Percentiles rank a stretch among this genome's conserved stretches.
Evolutionary conservation across 257 asterid species (phyloP).

Genomic region (Catharanthus roseus): DNA sequence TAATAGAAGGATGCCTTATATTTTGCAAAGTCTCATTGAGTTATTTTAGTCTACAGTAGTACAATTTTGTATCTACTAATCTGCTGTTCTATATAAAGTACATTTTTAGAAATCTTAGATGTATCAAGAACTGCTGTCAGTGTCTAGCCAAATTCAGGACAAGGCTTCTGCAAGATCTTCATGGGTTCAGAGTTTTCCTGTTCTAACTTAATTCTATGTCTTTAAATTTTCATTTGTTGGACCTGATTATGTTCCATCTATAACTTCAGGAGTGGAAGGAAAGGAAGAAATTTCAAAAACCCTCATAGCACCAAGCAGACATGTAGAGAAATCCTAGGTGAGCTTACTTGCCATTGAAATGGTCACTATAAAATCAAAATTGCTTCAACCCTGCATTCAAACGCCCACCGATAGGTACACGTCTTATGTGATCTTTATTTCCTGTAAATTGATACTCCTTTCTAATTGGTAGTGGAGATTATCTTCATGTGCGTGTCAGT

Average conservation of each 20-base stretch:
- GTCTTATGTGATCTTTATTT: conserved; percentile 5
- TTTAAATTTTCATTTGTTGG: conserved; percentile 8
- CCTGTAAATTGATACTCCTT: neutral
- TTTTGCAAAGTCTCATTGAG: neutral
- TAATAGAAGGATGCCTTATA: neutral
- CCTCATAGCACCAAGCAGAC: conserved; percentile 82
- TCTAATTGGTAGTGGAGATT: too few relatives aligned
- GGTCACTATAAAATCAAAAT: conserved; percentile 58
- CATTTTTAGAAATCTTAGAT: neutral
- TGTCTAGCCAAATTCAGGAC: neutral
- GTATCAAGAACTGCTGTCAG: neutral
- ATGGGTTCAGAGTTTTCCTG: neutral
- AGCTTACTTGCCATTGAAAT: conserved; percentile 75
- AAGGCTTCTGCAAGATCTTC: neutral
- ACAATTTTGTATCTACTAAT: neutral
- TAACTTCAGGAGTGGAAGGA: conserved; percentile 93
- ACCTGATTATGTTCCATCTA: conserved; percentile 19
- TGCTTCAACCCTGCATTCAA: conserved; percentile 51
- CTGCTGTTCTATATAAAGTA: neutral
- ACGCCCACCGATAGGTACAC: conserved; percentile 45
- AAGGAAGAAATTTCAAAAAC: conserved; percentile 70
- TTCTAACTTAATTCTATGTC: neutral
- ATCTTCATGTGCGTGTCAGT: too few relatives aligned
- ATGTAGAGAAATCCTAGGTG: conserved; percentile 70
- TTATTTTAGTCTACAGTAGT: neutral